Evolutionary conservation across 345 rosid species (phyloP).

Genomic region (Syzygium grande): DNA sequence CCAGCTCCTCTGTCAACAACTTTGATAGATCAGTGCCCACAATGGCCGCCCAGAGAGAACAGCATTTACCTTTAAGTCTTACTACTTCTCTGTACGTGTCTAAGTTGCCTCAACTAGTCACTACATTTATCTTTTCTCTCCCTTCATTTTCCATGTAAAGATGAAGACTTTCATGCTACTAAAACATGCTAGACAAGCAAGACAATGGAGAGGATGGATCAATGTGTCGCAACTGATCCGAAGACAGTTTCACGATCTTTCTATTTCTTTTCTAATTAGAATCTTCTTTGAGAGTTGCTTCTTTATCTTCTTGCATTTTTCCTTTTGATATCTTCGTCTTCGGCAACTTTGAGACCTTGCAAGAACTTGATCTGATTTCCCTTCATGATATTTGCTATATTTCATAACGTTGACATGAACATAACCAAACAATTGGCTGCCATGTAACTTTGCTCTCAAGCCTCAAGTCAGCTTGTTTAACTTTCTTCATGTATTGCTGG

Average conservation of each 20-base stretch:
- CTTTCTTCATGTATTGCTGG: accelerated
- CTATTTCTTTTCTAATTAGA: not conserved
- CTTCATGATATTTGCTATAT: not conserved
- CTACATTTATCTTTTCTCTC: not conserved
- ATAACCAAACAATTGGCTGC: not conserved
- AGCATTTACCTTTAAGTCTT: not conserved
- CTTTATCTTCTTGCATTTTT: not conserved
- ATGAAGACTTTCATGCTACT: not conserved
- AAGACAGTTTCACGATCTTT: not conserved
- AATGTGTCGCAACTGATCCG: not conserved
- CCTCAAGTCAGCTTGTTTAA: not conserved
- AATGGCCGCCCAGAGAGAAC: not conserved
- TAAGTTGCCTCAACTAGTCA: not conserved
- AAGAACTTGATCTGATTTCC: not conserved
- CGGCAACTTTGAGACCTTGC: not conserved
- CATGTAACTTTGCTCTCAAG: not conserved
- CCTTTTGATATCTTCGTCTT: too few species aligned
- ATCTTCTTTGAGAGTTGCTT: not conserved
- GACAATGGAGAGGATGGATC: not conserved
- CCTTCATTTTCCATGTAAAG: not conserved
- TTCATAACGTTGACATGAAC: not conserved
- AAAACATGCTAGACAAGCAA: not conserved
- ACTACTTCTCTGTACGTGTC: not conserved
- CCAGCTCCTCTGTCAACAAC: not conserved
- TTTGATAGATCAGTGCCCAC: not conserved